Evolutionary conservation across 768 basidiomycete genomes (phyloP).

Genomic region (Phanerochaete carnosa): DNA sequence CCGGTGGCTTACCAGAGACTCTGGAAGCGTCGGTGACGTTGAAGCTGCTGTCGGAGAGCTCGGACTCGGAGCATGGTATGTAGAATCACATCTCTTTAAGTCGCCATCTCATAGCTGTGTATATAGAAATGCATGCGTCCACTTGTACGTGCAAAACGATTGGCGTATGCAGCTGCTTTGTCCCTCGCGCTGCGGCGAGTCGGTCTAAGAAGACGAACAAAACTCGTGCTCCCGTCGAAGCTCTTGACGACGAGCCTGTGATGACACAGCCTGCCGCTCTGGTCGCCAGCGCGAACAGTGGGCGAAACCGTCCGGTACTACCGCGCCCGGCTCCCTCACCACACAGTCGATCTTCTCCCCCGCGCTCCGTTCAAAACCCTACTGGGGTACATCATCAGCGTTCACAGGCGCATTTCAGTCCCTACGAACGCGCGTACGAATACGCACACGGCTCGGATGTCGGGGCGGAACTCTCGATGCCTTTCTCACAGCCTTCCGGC

Average conservation of each 20-base stretch:
- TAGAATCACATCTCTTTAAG: neutral
- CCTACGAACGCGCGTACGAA: constrained; percentile 68
- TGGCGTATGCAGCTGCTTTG: constrained; percentile 56
- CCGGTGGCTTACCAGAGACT: constrained; percentile 68
- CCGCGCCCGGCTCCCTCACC: constrained; percentile 44
- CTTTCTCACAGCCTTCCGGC: constrained; percentile 21
- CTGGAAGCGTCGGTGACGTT: constrained; percentile 61
- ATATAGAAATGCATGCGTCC: neutral
- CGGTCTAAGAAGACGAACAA: constrained; percentile 7
- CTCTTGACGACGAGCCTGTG: constrained; percentile 5
- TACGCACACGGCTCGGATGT: constrained; percentile 35
- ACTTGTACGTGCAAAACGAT: constrained; percentile 44
- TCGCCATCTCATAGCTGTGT: neutral
- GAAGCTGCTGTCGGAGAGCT: constrained; percentile 44
- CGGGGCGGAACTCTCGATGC: constrained; percentile 7
- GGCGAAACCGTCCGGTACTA: constrained; percentile 53
- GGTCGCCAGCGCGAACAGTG: constrained; percentile 18
- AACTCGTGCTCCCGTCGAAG: constrained; percentile 1
- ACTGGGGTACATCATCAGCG: constrained; percentile 38
- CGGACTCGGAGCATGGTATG: constrained; percentile 57
- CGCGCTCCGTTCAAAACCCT: constrained; percentile 46
- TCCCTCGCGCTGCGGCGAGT: constrained; percentile 29
- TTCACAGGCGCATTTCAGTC: constrained; percentile 51
- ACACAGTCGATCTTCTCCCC: constrained; percentile 26
- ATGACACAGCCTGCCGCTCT: constrained; percentile 20